Percentiles rank a stretch among this genome's conserved stretches.
Evolutionary conservation across 75 land plant genomes (phyloP).

Genomic region (Chamaecyparis obtusa): DNA sequence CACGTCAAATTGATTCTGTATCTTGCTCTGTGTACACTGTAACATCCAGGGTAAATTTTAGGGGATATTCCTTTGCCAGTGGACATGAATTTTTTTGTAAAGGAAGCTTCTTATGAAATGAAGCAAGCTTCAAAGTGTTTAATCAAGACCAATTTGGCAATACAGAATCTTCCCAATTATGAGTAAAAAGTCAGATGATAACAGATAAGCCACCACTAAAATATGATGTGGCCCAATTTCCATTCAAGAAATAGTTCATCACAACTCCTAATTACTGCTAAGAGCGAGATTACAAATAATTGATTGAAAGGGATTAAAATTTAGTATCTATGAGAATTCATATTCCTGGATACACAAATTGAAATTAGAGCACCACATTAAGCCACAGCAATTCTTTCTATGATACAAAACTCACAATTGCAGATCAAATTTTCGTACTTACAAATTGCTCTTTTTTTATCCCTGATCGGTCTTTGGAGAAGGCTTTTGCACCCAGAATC

Average conservation of each 20-base stretch:
- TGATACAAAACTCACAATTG: neutral
- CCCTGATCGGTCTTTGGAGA: slow-evolving; percentile 3
- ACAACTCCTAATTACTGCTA: neutral
- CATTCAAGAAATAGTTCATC: neutral
- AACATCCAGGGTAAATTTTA: neutral
- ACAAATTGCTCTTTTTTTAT: neutral
- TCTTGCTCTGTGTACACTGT: neutral
- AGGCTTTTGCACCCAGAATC: neutral
- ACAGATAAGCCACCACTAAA: neutral
- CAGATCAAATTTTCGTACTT: neutral
- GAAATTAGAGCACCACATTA: neutral
- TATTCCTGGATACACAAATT: neutral
- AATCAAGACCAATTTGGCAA: neutral
- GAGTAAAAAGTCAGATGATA: neutral
- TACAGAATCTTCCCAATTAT: neutral
- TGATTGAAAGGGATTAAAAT: neutral
- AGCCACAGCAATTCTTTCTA: neutral
- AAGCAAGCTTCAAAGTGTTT: neutral
- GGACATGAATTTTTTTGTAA: neutral
- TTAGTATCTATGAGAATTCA: neutral
- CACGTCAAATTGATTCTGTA: neutral
- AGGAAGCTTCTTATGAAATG: neutral
- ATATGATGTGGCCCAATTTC: neutral
- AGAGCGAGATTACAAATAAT: neutral
- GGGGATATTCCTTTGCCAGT: neutral